phyloP scores from a whole-genome alignment of 495 filamentous ascomycete genomes.

The Penicillium canescens region DNA sequence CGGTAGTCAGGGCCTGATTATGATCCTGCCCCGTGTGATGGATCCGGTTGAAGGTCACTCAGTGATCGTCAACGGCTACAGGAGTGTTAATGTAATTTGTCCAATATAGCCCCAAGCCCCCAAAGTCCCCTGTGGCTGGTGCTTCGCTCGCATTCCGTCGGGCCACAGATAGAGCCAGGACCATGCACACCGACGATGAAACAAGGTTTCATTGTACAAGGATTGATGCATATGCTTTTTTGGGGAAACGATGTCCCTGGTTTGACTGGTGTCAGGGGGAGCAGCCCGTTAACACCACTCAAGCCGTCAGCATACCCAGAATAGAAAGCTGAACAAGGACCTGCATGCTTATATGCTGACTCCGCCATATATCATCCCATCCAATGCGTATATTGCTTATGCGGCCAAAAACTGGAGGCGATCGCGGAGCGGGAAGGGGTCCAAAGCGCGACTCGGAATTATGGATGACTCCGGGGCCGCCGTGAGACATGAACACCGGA shows the following conservation, averaged over 20 bases:
- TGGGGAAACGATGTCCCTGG: background rate
- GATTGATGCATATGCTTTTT: background rate
- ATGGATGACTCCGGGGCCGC: too few relatives aligned
- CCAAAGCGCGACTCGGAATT: too few relatives aligned
- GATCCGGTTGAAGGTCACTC: background rate
- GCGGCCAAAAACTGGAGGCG: background rate
- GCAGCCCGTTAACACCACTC: background rate
- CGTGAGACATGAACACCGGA: too few relatives aligned
- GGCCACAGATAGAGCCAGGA: too few relatives aligned
- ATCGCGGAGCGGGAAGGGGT: too few relatives aligned
- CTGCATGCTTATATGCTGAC: background rate
- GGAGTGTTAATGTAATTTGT: background rate
- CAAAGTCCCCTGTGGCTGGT: too few relatives aligned
- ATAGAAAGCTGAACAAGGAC: background rate
- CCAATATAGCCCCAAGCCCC: background rate
- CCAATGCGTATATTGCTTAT: background rate
- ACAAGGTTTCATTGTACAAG: background rate
- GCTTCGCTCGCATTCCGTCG: too few relatives aligned
- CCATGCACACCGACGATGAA: background rate
- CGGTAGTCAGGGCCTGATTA: background rate
- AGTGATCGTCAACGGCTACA: conserved; percentile 6
- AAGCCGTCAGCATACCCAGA: background rate
- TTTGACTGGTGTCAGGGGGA: background rate
- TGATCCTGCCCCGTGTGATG: background rate
- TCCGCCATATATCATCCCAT: background rate